Evolutionary conservation across 2,329 filamentous ascomycete genomes (phyloP).

Genomic region (Talaromyces funiculosus): DNA sequence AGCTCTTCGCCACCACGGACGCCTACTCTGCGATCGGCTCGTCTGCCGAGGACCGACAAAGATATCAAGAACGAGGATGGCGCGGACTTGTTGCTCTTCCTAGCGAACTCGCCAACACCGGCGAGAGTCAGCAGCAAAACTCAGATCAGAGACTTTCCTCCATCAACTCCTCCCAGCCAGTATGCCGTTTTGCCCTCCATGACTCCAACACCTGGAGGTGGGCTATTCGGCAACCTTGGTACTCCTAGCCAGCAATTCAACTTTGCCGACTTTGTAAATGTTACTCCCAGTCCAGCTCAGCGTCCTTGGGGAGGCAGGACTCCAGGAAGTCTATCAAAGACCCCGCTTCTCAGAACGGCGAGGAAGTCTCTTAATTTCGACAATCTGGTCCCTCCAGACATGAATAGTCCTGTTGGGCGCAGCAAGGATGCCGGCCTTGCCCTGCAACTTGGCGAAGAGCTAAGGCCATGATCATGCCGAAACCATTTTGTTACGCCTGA

Average conservation of each 20-base stretch:
- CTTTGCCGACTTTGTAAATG: slow-evolving; percentile 95
- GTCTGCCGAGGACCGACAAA: slow-evolving; percentile 46
- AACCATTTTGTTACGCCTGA: slow-evolving; percentile 6
- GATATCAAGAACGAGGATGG: slow-evolving; percentile 67
- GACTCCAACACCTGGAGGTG: slow-evolving; percentile 55
- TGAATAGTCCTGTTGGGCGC: slow-evolving; percentile 38
- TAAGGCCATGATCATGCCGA: slow-evolving; percentile 42
- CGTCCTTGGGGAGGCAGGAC: slow-evolving; percentile 64
- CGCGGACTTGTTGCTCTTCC: slow-evolving; percentile 72
- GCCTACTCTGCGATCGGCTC: slow-evolving; percentile 59
- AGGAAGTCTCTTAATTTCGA: slow-evolving; percentile 78
- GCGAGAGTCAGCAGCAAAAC: slow-evolving; percentile 53
- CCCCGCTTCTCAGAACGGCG: slow-evolving; percentile 66
- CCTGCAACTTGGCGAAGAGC: slow-evolving; percentile 61
- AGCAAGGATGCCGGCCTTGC: slow-evolving; percentile 50
- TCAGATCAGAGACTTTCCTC: slow-evolving; percentile 51
- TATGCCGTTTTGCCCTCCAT: slow-evolving; percentile 48
- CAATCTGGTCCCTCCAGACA: slow-evolving; percentile 55
- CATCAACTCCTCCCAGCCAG: slow-evolving; percentile 70
- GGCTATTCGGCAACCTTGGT: slow-evolving; percentile 67
- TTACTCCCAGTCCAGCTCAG: slow-evolving; percentile 91
- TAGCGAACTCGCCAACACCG: slow-evolving; percentile 86
- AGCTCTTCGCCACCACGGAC: slow-evolving; percentile 80
- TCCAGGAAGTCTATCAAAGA: slow-evolving; percentile 54
- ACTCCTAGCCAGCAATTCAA: slow-evolving; percentile 86